These are phyloP conservation scores for Botrytis cinerea DNA, from an alignment of 2,329 filamentous ascomycete species.

Conservation along the genomic window DNA sequence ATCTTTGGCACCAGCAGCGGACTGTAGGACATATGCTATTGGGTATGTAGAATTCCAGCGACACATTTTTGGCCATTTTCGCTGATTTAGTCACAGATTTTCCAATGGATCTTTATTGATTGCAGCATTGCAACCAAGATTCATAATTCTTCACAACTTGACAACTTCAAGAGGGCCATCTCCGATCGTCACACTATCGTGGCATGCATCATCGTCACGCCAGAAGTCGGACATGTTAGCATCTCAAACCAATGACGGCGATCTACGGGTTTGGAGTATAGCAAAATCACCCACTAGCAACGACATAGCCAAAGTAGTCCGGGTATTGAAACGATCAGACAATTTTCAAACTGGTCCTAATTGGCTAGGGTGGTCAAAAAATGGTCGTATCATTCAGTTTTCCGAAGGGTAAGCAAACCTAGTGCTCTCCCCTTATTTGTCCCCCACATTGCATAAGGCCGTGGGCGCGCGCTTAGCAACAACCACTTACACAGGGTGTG, in stretches of 20 bases:
- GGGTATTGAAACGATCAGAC: slow-evolving; percentile 80
- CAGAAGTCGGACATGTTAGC: slow-evolving; percentile 98
- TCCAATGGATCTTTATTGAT: slow-evolving; percentile 93
- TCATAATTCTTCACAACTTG: slow-evolving; percentile 91
- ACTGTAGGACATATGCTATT: slow-evolving; percentile 94
- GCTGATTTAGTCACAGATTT: slow-evolving; percentile 60
- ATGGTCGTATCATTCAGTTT: slow-evolving; percentile 91
- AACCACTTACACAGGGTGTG: slow-evolving; percentile 42
- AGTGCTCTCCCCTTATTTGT: slow-evolving; percentile 21
- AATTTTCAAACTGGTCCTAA: slow-evolving; percentile 74
- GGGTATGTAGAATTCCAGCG: slow-evolving; percentile 58
- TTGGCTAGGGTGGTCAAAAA: slow-evolving; percentile 99
- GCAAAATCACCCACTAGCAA: slow-evolving; percentile 72
- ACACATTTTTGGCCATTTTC: background rate
- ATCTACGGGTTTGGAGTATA: slow-evolving; percentile 94
- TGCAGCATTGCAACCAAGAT: slow-evolving; percentile 84
- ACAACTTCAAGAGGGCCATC: slow-evolving; percentile 83
- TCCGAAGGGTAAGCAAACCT: slow-evolving; percentile 73
- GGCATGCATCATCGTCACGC: slow-evolving; percentile 94
- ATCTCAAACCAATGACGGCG: slow-evolving; percentile 86
- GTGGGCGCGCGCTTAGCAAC: slow-evolving; percentile 52
- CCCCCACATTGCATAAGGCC: slow-evolving; percentile 37
- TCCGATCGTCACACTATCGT: slow-evolving; percentile 81
- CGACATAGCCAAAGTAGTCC: slow-evolving; percentile 83
- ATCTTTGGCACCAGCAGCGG: slow-evolving; percentile 82